Conservation (phyloP, 192 early-diverging fungal species). For the Paraglomus brasilianum region DNA sequence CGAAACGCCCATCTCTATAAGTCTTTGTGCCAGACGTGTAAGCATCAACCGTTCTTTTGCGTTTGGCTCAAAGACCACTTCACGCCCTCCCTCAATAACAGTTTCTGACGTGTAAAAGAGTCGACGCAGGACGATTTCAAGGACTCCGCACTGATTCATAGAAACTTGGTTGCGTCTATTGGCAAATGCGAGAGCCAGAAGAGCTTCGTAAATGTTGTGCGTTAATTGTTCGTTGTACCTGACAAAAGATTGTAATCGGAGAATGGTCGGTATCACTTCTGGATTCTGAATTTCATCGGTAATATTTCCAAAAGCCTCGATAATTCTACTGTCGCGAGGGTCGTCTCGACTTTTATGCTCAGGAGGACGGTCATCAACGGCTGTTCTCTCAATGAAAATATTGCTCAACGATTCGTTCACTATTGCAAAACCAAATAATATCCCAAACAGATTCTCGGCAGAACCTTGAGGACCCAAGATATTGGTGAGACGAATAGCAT, state of each 20-base stretch:
- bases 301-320: constrained; percentile 38
- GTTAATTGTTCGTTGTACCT: constrained; percentile 26
- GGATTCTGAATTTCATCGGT: constrained; percentile 40
- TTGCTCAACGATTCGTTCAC: constrained; percentile 47
- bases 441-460: constrained; percentile 51
- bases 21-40: constrained; percentile 45
- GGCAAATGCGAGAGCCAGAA: constrained; percentile 46
- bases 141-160: constrained; percentile 50
- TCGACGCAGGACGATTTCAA: constrained; percentile 43
- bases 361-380: constrained; percentile 31
- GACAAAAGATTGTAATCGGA: constrained; percentile 36
- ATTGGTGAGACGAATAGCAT: constrained; percentile 56
- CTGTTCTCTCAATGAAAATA: constrained; percentile 41
- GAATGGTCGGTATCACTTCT: constrained; percentile 34
- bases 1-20: constrained; percentile 58
- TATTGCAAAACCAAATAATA: constrained; percentile 56
- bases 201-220: constrained; percentile 36
- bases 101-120: constrained; percentile 31
- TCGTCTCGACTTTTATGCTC: constrained; percentile 35
- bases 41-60: constrained; percentile 39
- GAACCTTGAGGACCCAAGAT: constrained; percentile 43
- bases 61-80: constrained; percentile 19
- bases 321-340: constrained; percentile 35
- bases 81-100: constrained; percentile 15
- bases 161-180: constrained; percentile 56